These are phyloP conservation scores for Colletotrichum orchidophilum DNA, from an alignment of 2,329 filamentous ascomycete genomes.

Conservation along the genomic window DNA sequence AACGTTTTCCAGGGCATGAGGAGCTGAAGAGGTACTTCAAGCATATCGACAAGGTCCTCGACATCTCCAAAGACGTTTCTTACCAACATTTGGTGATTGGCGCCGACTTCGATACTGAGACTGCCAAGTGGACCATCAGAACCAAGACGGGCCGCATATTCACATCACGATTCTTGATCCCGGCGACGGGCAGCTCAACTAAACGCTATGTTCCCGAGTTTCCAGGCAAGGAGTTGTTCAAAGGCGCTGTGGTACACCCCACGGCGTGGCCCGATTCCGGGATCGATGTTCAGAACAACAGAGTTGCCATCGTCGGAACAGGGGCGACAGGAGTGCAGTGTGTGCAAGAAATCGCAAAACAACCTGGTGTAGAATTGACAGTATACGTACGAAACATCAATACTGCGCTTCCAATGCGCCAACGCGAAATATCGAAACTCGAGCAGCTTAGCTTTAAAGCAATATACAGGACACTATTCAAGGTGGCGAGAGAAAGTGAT, in stretches of 20 bases:
- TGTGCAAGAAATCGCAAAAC: slow-evolving; percentile 45
- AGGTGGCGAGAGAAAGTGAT: slow-evolving; percentile 53
- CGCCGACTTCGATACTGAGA: slow-evolving; percentile 48
- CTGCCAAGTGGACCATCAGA: slow-evolving; percentile 53
- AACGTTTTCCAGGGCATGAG: slow-evolving; percentile 48
- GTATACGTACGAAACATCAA: slow-evolving; percentile 69
- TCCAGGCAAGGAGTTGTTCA: slow-evolving; percentile 44
- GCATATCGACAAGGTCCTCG: slow-evolving; percentile 53
- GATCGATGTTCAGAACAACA: slow-evolving; percentile 36
- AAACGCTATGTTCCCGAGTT: slow-evolving; percentile 50
- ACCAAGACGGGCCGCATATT: slow-evolving; percentile 50
- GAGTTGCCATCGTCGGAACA: slow-evolving; percentile 43
- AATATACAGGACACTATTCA: slow-evolving; percentile 52
- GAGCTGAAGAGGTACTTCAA: slow-evolving; percentile 57
- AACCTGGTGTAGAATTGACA: slow-evolving; percentile 42
- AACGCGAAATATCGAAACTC: slow-evolving; percentile 53
- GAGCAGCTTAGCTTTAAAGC: slow-evolving; percentile 53
- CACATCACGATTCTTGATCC: slow-evolving; percentile 54
- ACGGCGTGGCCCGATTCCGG: slow-evolving; percentile 39
- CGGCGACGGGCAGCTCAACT: slow-evolving; percentile 55
- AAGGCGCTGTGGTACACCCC: slow-evolving; percentile 41
- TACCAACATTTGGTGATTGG: slow-evolving; percentile 54
- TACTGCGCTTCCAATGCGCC: slow-evolving; percentile 66
- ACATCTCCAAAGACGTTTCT: slow-evolving; percentile 52
- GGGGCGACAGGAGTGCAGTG: slow-evolving; percentile 44